Conservation (phyloP, 2,329 filamentous ascomycete genomes). For the Penicillium sp. region DNA sequence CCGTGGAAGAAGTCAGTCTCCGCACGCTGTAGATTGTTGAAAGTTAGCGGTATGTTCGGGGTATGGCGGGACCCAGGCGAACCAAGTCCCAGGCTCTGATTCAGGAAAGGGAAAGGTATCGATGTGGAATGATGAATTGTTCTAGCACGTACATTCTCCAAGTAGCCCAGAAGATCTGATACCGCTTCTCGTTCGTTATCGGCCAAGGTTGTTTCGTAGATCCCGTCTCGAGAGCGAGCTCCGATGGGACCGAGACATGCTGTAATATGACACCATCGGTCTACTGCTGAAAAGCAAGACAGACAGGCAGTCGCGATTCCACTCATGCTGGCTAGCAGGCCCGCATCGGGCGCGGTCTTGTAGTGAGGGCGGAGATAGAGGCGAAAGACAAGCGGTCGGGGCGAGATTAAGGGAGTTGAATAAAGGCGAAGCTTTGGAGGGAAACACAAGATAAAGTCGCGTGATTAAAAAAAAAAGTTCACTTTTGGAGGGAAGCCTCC, state of each 20-base stretch:
- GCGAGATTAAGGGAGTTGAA: neutral
- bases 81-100: neutral
- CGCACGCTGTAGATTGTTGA: constrained; percentile 62
- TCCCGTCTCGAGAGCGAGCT: constrained; percentile 76
- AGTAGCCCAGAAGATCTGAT: constrained; percentile 88
- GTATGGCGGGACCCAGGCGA: neutral
- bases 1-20: constrained; percentile 99
- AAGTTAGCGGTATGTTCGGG: constrained; percentile 18
- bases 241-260: constrained; percentile 40
- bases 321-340: constrained; percentile 35
- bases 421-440: neutral
- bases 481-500: constrained; percentile 5
- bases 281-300: constrained; percentile 42
- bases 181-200: constrained; percentile 97
- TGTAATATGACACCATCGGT: constrained; percentile 46
- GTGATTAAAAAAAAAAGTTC: neutral
- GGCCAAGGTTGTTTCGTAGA: constrained; percentile 83
- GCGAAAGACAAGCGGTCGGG: neutral
- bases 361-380: neutral
- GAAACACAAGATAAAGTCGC: neutral
- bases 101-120: constrained; percentile 30
- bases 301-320: constrained; percentile 42
- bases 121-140: neutral
- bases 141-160: constrained; percentile 75
- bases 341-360: constrained; percentile 27